Conservation (phyloP, 2,329 filamentous ascomycete species). For the Beauveria medogensis region DNA sequence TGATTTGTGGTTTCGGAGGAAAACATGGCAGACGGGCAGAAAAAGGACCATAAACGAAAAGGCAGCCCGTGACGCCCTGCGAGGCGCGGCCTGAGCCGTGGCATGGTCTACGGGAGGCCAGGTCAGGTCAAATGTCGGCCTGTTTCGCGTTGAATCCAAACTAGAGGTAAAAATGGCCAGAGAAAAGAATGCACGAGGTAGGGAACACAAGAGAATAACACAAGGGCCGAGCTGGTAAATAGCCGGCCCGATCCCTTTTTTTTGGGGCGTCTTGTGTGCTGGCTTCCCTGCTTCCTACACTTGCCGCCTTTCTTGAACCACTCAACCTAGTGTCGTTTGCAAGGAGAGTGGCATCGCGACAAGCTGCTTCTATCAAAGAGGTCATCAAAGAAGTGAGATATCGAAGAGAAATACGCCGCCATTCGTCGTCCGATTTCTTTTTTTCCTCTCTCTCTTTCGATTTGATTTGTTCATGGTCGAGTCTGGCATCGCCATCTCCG, state of each 20-base stretch:
- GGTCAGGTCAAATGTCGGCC: neutral
- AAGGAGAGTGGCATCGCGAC: neutral
- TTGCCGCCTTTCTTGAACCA: neutral
- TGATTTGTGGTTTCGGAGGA: neutral
- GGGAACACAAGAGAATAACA: neutral
- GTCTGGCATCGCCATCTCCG: neutral
- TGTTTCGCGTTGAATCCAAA: neutral
- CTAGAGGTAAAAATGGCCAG: neutral
- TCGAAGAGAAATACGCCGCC: too few species aligned
- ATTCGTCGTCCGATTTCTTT: neutral
- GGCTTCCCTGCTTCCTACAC: neutral
- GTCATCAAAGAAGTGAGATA: neutral
- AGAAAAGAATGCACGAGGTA: neutral
- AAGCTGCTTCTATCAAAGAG: too few species aligned
- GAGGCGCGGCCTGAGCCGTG: slow-evolving; percentile 3
- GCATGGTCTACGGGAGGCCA: neutral
- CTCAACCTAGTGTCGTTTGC: neutral
- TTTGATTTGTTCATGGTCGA: neutral
- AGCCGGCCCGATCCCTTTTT: slow-evolving; percentile 2
- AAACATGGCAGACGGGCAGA: neutral
- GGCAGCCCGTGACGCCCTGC: neutral
- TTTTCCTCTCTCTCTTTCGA: neutral
- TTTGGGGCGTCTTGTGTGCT: neutral
- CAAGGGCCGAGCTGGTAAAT: neutral
- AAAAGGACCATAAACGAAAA: neutral